Evolutionary conservation across 345 rosid genomes (phyloP).

Genomic region (Melaleuca alternifolia): DNA sequence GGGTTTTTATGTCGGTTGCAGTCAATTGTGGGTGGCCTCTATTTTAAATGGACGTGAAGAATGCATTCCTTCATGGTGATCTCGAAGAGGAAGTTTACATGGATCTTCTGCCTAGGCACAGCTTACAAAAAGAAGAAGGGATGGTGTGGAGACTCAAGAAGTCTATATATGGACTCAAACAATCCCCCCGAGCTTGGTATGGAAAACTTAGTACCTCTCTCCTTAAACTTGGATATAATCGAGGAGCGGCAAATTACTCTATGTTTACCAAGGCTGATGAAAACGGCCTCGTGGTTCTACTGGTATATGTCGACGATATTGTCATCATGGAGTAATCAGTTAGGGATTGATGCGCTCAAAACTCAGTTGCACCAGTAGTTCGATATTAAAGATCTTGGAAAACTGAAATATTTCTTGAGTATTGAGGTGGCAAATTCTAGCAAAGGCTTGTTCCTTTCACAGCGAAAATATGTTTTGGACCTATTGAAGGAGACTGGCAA

Average conservation of each 20-base stretch:
- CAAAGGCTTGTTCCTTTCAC: not conserved
- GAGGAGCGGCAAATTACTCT: too few relatives aligned
- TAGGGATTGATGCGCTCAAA: not conserved
- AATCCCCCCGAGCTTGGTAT: too few relatives aligned
- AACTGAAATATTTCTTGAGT: not conserved
- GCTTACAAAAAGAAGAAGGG: too few relatives aligned
- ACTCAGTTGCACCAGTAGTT: rapidly evolving
- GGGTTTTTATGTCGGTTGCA: too few relatives aligned
- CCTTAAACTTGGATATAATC: too few relatives aligned
- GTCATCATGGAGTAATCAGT: not conserved
- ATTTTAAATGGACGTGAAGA: too few relatives aligned
- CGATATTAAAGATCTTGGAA: not conserved
- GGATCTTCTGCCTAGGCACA: too few relatives aligned
- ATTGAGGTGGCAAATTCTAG: not conserved
- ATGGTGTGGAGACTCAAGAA: not conserved
- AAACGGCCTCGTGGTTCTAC: not conserved
- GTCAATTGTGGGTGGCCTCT: too few relatives aligned
- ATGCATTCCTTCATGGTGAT: too few relatives aligned
- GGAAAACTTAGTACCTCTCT: too few relatives aligned
- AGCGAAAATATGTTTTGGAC: not conserved
- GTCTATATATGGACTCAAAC: not conserved
- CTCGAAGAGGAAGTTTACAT: too few relatives aligned
- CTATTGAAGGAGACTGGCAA: not conserved
- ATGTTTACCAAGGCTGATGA: too few relatives aligned
- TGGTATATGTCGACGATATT: not conserved